Conservation (phyloP, 306 rosid genomes). For the Sicyos edulis region DNA sequence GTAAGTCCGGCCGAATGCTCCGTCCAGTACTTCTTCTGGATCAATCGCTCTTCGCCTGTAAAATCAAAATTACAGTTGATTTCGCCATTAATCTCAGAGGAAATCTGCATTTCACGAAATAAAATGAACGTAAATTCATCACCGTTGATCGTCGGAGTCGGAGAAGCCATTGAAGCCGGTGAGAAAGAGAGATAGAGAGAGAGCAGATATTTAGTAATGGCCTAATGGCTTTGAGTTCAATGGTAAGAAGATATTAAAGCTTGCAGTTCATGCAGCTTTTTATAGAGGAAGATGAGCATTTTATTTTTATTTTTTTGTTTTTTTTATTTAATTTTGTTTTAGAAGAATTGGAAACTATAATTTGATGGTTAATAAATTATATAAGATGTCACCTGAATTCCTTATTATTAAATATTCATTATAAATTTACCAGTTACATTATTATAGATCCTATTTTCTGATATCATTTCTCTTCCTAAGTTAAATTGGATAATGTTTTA, state of each 20-base stretch:
- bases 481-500: no score
- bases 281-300: slow-evolving; percentile 7
- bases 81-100: neutral
- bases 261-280: slow-evolving; percentile 10
- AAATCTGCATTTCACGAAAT: neutral
- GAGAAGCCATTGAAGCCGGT: slow-evolving; percentile 21
- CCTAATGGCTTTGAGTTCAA: neutral
- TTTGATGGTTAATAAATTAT: no score
- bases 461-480: no score
- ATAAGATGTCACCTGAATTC: no score
- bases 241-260: neutral
- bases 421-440: no score
- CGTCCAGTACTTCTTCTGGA: slow-evolving; percentile 75
- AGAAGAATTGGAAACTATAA: no score
- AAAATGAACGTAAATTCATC: neutral
- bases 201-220: neutral
- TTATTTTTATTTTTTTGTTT: no score
- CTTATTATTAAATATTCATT: no score
- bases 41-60: slow-evolving; percentile 49
- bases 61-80: neutral
- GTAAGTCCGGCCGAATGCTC: slow-evolving; percentile 65
- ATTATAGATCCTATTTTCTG: no score
- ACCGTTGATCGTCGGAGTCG: slow-evolving; percentile 21
- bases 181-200: neutral
- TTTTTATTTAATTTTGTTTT: no score